phyloP scores from a whole-genome alignment of 164 flowering plant genomes.

The Dillenia turbinata region DNA sequence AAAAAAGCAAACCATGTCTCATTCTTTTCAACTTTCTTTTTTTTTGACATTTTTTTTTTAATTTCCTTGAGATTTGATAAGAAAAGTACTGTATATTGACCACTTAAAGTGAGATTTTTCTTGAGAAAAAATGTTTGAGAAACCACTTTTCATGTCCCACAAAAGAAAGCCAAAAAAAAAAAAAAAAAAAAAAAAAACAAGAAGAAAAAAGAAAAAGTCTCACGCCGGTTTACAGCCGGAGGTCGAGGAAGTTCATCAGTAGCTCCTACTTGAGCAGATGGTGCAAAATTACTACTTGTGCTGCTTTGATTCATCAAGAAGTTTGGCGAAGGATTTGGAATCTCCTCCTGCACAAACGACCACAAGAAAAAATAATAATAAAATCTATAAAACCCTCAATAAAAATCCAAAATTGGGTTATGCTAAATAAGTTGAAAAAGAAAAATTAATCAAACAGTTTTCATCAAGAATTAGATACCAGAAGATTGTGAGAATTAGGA shows the following conservation, averaged over 20 bases:
- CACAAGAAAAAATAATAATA: not conserved
- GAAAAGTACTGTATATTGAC: too few relatives aligned
- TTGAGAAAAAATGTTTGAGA: too few relatives aligned
- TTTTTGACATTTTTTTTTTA: too few relatives aligned
- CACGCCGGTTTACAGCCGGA: slow-evolving; percentile 64
- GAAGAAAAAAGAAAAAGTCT: slow-evolving; percentile 17
- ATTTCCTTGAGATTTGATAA: too few relatives aligned
- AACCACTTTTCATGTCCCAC: too few relatives aligned
- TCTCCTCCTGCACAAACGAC: slow-evolving; percentile 49
- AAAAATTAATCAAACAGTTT: too few relatives aligned
- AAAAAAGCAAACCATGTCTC: too few relatives aligned
- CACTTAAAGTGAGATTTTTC: too few relatives aligned
- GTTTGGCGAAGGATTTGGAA: slow-evolving; percentile 43
- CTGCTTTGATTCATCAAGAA: slow-evolving; percentile 48
- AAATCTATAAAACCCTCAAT: not conserved
- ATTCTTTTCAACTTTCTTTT: too few relatives aligned
- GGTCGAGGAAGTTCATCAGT: slow-evolving; percentile 55
- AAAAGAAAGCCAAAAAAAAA: too few relatives aligned
- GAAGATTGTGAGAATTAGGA: slow-evolving; percentile 5
- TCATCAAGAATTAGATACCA: not conserved
- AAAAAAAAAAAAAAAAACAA: too few relatives aligned
- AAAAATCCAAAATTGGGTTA: not conserved
- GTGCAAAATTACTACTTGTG: slow-evolving; percentile 24
- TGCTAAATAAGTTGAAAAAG: too few relatives aligned
- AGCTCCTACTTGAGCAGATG: slow-evolving; percentile 38